A percentile compares a stretch with the other conserved stretches of the same genome.
phyloP scores from a whole-genome alignment of 805 yeast species.

The Yueomyces sp. region DNA sequence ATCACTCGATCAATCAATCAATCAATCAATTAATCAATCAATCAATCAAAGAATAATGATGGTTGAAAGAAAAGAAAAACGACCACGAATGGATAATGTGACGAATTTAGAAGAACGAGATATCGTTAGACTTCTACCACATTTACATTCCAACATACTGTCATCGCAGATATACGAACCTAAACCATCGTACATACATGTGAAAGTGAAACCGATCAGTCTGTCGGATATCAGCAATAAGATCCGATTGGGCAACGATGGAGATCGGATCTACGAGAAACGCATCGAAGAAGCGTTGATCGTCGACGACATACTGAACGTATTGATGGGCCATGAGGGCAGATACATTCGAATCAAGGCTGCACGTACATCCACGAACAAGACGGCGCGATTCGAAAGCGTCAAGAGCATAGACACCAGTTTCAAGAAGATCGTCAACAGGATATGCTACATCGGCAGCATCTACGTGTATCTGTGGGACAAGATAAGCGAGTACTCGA shows the following conservation, averaged over 20 bases:
- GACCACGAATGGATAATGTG: too few relatives aligned
- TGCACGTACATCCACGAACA: slow-evolving; percentile 35
- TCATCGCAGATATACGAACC: too few relatives aligned
- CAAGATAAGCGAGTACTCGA: slow-evolving; percentile 5
- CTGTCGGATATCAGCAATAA: slow-evolving; percentile 24
- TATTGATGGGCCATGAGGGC: slow-evolving; percentile 67
- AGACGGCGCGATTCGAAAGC: slow-evolving; percentile 15
- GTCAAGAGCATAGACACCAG: slow-evolving; percentile 55
- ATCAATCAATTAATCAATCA: too few relatives aligned
- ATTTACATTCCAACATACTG: too few relatives aligned
- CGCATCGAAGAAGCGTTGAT: slow-evolving; percentile 62
- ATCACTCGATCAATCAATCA: too few relatives aligned
- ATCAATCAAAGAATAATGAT: too few relatives aligned
- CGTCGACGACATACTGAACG: slow-evolving; percentile 53
- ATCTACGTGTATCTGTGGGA: slow-evolving; percentile 38
- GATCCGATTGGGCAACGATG: too few relatives aligned
- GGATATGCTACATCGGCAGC: neutral
- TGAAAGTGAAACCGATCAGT: slow-evolving; percentile 31
- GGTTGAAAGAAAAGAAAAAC: too few relatives aligned
- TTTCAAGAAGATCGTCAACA: slow-evolving; percentile 32
- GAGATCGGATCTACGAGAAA: too few relatives aligned
- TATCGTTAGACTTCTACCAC: too few relatives aligned
- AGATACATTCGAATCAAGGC: slow-evolving; percentile 57
- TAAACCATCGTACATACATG: too few relatives aligned
- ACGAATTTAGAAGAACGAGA: too few relatives aligned